These are phyloP conservation scores for Pelargonium citronellum DNA, from an alignment of 441 rosid species.

Conservation along the genomic window DNA sequence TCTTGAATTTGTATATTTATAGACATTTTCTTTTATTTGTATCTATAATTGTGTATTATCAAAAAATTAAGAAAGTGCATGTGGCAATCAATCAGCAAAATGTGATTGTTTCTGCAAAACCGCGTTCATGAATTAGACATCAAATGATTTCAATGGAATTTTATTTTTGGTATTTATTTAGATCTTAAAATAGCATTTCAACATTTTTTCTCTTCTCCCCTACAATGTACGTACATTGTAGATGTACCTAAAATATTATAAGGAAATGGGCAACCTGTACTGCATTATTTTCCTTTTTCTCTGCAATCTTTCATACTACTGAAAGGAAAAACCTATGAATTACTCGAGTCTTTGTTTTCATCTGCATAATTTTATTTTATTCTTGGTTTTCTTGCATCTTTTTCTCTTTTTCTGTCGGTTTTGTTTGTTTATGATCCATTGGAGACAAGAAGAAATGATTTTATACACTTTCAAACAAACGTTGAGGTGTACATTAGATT, in stretches of 20 bases:
- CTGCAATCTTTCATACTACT: not conserved
- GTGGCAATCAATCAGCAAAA: not conserved
- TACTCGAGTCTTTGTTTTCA: not conserved
- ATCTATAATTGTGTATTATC: no score
- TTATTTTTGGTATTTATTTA: not conserved
- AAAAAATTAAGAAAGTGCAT: not conserved
- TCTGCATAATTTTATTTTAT: not conserved
- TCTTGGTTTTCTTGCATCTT: not conserved
- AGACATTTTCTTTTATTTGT: no score
- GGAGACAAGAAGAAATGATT: no score
- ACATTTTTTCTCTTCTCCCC: not conserved
- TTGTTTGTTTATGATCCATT: no score
- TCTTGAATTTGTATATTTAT: no score
- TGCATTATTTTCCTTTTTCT: not conserved
- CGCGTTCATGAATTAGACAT: not conserved
- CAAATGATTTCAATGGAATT: not conserved
- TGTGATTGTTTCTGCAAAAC: not conserved
- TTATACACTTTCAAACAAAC: no score
- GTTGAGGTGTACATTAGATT: no score
- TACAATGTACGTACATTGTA: not conserved
- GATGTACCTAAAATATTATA: not conserved
- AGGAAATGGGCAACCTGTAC: not conserved
- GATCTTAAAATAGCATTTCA: not conserved
- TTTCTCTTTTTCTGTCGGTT: not conserved
- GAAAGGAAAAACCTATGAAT: not conserved